Evolutionary conservation across 176 grass and related monocot species (phyloP).

Genomic region (Oryza glumipatula): DNA sequence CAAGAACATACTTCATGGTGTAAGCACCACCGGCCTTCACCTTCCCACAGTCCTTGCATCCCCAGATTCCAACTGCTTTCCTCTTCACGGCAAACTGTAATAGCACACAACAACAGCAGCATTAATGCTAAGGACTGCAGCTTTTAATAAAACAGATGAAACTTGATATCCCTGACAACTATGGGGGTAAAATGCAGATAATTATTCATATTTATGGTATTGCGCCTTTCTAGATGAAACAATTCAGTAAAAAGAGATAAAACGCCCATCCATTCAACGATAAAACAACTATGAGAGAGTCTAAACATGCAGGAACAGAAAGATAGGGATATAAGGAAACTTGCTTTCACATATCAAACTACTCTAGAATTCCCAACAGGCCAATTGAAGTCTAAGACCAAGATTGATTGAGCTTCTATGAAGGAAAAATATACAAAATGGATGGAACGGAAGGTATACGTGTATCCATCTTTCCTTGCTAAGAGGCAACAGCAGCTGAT

Average conservation of each 20-base stretch:
- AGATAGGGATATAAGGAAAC: not conserved
- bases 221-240: too few relatives aligned
- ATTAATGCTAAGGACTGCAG: not conserved
- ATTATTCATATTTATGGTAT: too few relatives aligned
- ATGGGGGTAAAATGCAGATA: not conserved
- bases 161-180: too few relatives aligned
- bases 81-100: conserved; percentile 86
- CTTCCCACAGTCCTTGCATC: conserved; percentile 91
- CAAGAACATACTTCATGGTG: conserved; percentile 66
- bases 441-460: not conserved
- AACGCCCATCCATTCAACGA: not conserved
- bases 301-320: not conserved
- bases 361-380: not conserved
- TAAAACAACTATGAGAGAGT: too few relatives aligned
- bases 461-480: not conserved
- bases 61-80: conserved; percentile 96
- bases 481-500: not conserved
- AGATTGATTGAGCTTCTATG: not conserved
- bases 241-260: not conserved
- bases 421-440: not conserved
- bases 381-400: not conserved
- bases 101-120: not conserved
- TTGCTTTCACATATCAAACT: not conserved
- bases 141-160: not conserved
- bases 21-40: conserved; percentile 90